Evolutionary conservation across 306 rosid genomes (phyloP).

Genomic region (Coriaria nepalensis): DNA sequence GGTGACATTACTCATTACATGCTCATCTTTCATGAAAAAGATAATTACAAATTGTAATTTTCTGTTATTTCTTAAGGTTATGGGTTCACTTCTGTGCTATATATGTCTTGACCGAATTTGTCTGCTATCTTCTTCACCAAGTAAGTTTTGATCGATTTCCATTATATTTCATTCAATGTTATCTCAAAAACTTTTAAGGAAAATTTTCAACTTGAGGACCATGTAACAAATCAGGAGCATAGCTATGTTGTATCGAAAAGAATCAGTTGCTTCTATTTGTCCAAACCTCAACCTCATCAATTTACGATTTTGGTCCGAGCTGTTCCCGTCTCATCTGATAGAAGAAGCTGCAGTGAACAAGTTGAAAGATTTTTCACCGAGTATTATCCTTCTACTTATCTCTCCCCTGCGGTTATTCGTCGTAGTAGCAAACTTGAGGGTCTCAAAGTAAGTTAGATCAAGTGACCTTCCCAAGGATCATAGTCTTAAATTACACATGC

Average conservation of each 20-base stretch:
- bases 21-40: too few species aligned
- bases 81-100: constrained; percentile 79
- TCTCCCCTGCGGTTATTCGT: constrained; percentile 47
- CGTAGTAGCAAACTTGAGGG: constrained; percentile 39
- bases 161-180: not conserved
- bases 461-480: too few species aligned
- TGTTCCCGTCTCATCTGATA: constrained; percentile 52
- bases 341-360: constrained; percentile 45
- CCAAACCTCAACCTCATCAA: constrained; percentile 50
- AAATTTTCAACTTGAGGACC: constrained; percentile 14
- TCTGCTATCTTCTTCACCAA: constrained; percentile 71
- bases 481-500: too few species aligned
- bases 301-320: constrained; percentile 54
- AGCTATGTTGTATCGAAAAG: constrained; percentile 49
- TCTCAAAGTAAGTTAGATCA: constrained; percentile 44
- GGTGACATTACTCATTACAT: constrained; percentile 22
- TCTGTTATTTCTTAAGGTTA: constrained; percentile 34
- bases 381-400: constrained; percentile 65
- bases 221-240: constrained; percentile 41
- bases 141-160: constrained; percentile 29
- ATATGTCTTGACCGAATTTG: constrained; percentile 62
- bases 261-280: constrained; percentile 38
- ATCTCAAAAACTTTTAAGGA: not conserved
- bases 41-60: not conserved
- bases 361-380: constrained; percentile 63